Evolutionary conservation across 2,329 filamentous ascomycete species (phyloP).

Genomic region (Chaetomiaceae sp.): DNA sequence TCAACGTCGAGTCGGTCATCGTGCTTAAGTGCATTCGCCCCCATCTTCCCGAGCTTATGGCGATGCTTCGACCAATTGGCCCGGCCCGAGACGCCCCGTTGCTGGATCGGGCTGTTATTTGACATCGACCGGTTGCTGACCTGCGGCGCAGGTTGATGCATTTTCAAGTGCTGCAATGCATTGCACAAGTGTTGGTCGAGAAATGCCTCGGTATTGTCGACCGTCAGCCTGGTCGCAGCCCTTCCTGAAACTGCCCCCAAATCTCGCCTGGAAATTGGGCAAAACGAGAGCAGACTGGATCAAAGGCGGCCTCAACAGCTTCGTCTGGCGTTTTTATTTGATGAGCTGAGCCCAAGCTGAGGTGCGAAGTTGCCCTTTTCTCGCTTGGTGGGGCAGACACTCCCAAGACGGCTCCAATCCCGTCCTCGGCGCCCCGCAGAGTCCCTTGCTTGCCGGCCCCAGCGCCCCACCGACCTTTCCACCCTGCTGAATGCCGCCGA

Average conservation of each 20-base stretch:
- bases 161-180: neutral
- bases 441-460: no score
- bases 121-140: neutral
- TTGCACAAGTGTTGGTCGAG: neutral
- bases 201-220: neutral
- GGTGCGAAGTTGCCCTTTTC: no score
- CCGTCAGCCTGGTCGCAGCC: neutral
- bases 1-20: neutral
- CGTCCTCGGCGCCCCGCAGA: no score
- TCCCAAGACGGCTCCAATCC: no score
- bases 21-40: neutral
- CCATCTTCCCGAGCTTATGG: neutral
- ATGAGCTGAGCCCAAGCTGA: slow-evolving; percentile 10
- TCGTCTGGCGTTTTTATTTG: neutral
- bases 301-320: slow-evolving; percentile 1
- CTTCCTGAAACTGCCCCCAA: slow-evolving; percentile 7
- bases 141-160: neutral
- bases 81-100: no score
- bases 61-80: neutral
- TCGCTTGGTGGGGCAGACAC: slow-evolving; percentile 1
- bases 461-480: neutral
- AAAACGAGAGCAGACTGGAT: neutral
- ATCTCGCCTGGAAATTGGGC: slow-evolving; percentile 13
- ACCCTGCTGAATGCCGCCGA: neutral
- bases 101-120: no score